These are phyloP conservation scores for Ocimum tenuiflorum DNA, from an alignment of 257 asterid genomes.

Conservation along the genomic window DNA sequence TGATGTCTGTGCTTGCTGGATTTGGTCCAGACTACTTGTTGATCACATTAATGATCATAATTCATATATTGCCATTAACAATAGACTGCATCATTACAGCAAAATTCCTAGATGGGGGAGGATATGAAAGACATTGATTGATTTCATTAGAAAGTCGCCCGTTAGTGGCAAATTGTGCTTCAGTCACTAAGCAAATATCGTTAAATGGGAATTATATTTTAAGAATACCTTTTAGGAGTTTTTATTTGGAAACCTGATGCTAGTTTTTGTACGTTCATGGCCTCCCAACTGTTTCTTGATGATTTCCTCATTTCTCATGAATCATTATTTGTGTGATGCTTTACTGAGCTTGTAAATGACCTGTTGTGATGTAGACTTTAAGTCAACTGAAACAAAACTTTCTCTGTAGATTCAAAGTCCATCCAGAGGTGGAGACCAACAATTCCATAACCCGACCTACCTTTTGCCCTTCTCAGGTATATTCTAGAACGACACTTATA, in stretches of 20 bases:
- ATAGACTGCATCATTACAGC: neutral
- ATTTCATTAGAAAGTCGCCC: neutral
- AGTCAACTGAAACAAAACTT: slow-evolving; percentile 20
- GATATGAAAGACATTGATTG: neutral
- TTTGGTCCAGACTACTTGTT: neutral
- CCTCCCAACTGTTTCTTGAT: neutral
- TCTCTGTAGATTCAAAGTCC: slow-evolving; percentile 68
- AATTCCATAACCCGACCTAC: slow-evolving; percentile 67
- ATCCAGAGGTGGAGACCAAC: slow-evolving; percentile 92
- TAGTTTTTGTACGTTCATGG: neutral
- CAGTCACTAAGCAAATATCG: neutral
- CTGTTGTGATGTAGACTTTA: neutral
- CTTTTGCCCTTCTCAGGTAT: slow-evolving; percentile 83
- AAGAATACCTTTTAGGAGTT: neutral
- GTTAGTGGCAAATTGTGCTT: slow-evolving; percentile 5
- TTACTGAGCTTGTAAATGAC: neutral
- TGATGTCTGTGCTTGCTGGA: slow-evolving; percentile 15
- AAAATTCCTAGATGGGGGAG: neutral
- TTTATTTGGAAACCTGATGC: slow-evolving; percentile 6
- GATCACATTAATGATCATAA: slow-evolving; percentile 4
- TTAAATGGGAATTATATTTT: neutral
- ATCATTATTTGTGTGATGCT: neutral
- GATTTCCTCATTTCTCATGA: neutral
- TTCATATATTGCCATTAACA: neutral
- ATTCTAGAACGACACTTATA: slow-evolving; percentile 15